Evolutionary conservation across 176 grass and related monocot species (phyloP).

Genomic region (Thalia dealbata): DNA sequence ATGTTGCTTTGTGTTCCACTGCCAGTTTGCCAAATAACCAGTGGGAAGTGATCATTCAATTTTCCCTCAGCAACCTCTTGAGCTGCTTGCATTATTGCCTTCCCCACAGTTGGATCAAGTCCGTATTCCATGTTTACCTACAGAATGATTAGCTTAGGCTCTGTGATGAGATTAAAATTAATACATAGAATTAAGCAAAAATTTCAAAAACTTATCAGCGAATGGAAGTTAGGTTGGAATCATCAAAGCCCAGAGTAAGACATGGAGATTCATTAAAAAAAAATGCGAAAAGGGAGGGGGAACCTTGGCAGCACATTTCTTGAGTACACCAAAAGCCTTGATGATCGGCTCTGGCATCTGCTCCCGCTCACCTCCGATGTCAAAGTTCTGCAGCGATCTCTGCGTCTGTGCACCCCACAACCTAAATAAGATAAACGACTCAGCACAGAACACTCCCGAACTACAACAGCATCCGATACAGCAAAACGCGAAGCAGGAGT

Average conservation of each 20-base stretch:
- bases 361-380: constrained; percentile 74
- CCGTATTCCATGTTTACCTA: constrained; percentile 98
- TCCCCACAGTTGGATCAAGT: constrained; percentile 69
- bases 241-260: neutral
- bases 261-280: too few relatives aligned
- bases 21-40: constrained; percentile 99
- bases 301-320: constrained; percentile 95
- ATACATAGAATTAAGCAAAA: neutral
- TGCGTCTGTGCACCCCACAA: constrained; percentile 98
- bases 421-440: constrained; percentile 26
- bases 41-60: constrained; percentile 84
- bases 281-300: neutral
- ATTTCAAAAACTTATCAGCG: neutral
- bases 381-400: constrained; percentile 91
- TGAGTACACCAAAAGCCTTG: constrained; percentile 84
- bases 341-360: constrained; percentile 91
- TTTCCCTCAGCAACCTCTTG: constrained; percentile 85
- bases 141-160: constrained; percentile 6
- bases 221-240: neutral
- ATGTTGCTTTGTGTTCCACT: constrained; percentile 99
- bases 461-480: neutral
- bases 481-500: neutral
- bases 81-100: constrained; percentile 82
- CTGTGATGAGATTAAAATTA: neutral
- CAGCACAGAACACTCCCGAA: neutral